Conservation (phyloP, 192 early-diverging fungal genomes). For the Gamsiella multidivaricata region DNA sequence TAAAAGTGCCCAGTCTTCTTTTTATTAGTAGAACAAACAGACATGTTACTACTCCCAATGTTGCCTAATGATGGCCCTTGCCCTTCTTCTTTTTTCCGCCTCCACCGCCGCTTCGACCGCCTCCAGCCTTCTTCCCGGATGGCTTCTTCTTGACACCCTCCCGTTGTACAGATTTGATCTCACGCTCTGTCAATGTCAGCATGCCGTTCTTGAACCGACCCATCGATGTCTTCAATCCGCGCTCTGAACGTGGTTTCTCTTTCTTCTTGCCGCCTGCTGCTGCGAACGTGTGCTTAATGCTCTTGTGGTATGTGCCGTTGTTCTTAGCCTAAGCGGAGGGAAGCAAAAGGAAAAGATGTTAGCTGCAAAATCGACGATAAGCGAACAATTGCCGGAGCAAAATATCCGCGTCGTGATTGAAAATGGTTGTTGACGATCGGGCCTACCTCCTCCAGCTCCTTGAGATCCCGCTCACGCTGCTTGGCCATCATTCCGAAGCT, state of each 20-base stretch:
- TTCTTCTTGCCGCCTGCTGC: slow-evolving; percentile 52
- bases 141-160: slow-evolving; percentile 46
- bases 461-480: slow-evolving; percentile 46
- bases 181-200: slow-evolving; percentile 25
- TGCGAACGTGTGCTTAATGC: slow-evolving; percentile 50
- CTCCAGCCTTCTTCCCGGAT: slow-evolving; percentile 35
- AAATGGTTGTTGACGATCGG: no score
- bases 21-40: not conserved
- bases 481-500: slow-evolving; percentile 48
- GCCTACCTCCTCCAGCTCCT: slow-evolving; percentile 50
- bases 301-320: slow-evolving; percentile 51
- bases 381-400: not conserved
- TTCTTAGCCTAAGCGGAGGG: slow-evolving; percentile 34
- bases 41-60: not conserved
- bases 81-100: slow-evolving; percentile 46
- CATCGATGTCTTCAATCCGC: slow-evolving; percentile 50
- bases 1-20: not conserved
- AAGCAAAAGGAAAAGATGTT: not conserved
- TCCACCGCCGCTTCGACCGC: slow-evolving; percentile 11
- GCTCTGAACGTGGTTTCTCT: slow-evolving; percentile 37
- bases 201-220: slow-evolving; percentile 52
- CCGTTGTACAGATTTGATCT: slow-evolving; percentile 47
- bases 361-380: not conserved
- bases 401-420: no score
- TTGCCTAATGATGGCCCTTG: slow-evolving; percentile 31